Base-by-base conservation (phyloP, 768 basidiomycete species). In the Rhodotorula toruloides region DNA sequence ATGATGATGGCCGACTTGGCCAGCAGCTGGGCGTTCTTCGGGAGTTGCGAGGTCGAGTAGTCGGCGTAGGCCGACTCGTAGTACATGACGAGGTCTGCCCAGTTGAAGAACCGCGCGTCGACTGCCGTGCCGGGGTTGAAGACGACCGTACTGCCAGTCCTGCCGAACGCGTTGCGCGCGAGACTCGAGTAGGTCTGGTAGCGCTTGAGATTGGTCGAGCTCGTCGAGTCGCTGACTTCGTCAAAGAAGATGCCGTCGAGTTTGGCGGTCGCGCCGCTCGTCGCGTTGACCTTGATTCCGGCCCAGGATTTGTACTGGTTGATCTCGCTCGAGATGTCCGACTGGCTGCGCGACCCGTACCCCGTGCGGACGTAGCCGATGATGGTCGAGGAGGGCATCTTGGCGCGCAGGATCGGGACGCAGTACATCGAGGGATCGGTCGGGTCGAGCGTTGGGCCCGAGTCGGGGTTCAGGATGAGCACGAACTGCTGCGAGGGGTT, bases 231-330 rank as follows among this genome's bases (percentile, higher is more conserved):
- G 2, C 6, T 6, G 3, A 39, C 50, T 42, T 63, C 62, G 49
- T 63, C 62, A 13, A 57, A 63, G 17, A 63, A 63, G 62, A 63
- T 63, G 9, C 62, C 62, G 54, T 63, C 62, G 21, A 63, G 42
- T 17, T 14, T 6, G 8, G 21, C 17, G 22, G 47, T 42, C 19
- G 32, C 22, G 8, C 8, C 14, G 27, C 55, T 34, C 6, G 27
- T 21, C 1, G 11, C 21, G n/a, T 53, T 32, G 25, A 58, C 55
- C 13, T 46, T 25, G 32, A 61, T 54, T 6, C 25, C 25, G 3
- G 34, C 44, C 62, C 62, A 63, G 0, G 3, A 4, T 2, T 29
- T 22, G 55, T 63, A 63, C 22, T 21, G 27, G 17, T 48, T 40
- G 12, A 63, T 42, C 42, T 63, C 55, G n/a, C 14, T 31, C 5